These are phyloP conservation scores for Lyophyllum shimeji DNA, from an alignment of 768 basidiomycete genomes.

Conservation along the genomic window DNA sequence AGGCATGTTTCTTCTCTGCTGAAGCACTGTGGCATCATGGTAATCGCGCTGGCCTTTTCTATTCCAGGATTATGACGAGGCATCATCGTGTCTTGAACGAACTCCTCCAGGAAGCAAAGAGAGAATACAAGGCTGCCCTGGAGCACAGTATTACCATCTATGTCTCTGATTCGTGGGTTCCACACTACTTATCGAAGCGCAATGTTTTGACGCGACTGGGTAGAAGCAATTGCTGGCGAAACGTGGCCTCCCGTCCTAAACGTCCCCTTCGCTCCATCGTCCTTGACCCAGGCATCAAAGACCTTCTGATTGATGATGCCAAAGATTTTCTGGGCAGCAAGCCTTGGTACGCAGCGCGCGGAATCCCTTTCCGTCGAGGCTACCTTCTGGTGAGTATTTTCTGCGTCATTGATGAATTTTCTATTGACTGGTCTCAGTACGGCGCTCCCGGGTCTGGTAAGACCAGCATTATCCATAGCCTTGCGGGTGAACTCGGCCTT, in stretches of 20 bases:
- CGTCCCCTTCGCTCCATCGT: conserved; percentile 68
- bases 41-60: not conserved
- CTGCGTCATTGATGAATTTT: conserved; percentile 26
- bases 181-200: not conserved
- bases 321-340: conserved; percentile 68
- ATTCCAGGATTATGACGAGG: conserved; percentile 41
- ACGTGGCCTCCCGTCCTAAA: conserved; percentile 54
- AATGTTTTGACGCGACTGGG: conserved; percentile 46
- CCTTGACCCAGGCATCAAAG: conserved; percentile 67
- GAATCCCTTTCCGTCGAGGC: conserved; percentile 80
- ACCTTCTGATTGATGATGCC: conserved; percentile 66
- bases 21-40: not conserved
- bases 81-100: conserved; percentile 32
- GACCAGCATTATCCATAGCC: conserved; percentile 72
- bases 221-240: conserved; percentile 42
- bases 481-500: conserved; percentile 75
- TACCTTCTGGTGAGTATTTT: conserved; percentile 48
- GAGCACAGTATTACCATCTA: conserved; percentile 43
- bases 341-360: conserved; percentile 71
- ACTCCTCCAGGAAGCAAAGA: conserved; percentile 45
- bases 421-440: conserved; percentile 44
- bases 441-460: conserved; percentile 77
- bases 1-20: conserved; percentile 7
- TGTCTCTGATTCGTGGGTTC: conserved; percentile 35
- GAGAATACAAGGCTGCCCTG: conserved; percentile 34